phyloP scores from a whole-genome alignment of 441 rosid species.

The Syzygium malaccense region DNA sequence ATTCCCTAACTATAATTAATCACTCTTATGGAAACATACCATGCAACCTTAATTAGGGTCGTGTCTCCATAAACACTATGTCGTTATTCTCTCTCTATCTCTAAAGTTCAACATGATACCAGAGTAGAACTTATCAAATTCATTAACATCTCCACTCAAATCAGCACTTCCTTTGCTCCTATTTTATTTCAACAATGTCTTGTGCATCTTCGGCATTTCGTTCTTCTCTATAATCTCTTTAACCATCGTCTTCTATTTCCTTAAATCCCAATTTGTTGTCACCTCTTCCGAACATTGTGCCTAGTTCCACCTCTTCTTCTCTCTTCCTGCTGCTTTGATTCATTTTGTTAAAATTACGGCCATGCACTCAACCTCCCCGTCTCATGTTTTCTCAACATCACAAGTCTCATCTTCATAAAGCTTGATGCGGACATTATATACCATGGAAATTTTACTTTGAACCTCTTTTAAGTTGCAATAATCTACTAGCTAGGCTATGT shows the following conservation, averaged over 20 bases:
- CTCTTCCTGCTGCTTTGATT: not conserved
- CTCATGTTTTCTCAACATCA: not conserved
- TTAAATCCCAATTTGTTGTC: not conserved
- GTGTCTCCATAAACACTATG: rapidly evolving
- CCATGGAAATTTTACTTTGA: not conserved
- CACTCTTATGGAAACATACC: not conserved
- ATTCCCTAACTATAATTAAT: not conserved
- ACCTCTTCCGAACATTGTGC: not conserved
- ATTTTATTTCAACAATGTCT: not conserved
- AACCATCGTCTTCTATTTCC: not conserved
- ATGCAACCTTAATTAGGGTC: not conserved
- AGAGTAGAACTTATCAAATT: not conserved
- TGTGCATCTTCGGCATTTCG: not conserved
- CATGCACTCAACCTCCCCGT: not conserved
- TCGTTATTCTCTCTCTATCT: not conserved
- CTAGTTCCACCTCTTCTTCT: not conserved
- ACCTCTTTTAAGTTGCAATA: not conserved
- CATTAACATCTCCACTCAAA: not conserved
- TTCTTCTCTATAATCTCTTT: not conserved
- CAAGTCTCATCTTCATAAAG: not conserved
- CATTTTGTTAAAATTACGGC: not conserved
- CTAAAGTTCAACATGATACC: not conserved
- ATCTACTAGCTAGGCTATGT: not conserved
- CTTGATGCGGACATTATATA: not conserved
- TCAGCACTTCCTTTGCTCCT: not conserved